Base-by-base conservation (phyloP, 2,329 filamentous ascomycete species). In the Trichophyton simii region DNA sequence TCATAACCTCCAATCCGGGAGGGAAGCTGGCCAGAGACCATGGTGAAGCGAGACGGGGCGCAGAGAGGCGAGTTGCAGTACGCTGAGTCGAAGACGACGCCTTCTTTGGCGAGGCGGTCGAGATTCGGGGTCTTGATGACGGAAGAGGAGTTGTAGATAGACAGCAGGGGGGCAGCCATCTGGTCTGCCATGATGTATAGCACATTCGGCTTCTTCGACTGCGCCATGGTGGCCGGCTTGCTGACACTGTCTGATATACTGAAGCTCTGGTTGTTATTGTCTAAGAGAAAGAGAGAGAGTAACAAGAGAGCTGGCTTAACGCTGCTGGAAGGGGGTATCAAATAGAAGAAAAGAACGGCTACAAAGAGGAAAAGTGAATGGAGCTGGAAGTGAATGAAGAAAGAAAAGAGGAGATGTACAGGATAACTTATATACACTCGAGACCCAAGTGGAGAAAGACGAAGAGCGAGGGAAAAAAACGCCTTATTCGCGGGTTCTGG, bases 131-230 rank as follows among this genome's bases (percentile, higher is more conserved):
- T 96, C 76, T 91, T 89, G 80, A 96, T 96, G 72, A 89, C 87
- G 1, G 91, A 95, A 59, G 87, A 80, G 54, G 86, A 82, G 74
- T 96, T 91, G 79, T 96, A 91, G 79, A 96, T 92, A 78, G 91
- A 92, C 67, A 96, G 83, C 67, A 91, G 82, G 18, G 91, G 91
- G 31, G 91, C 91, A 18, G 91, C 88, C 73, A 96, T 84, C 78
- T 96, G 91, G 76, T 96, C 91, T 60, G 91, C 91, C 91, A 96
- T 96, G 77, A 96, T 95, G 79, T 94, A 96, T 55, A 91, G 80
- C 67, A 92, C 88, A 75, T 91, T 91, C 64, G 87, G 87, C 72
- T 81, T 81, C 67, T 78, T 78, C 63, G 71, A 50, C 20, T 52
- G 44, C 22, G 57, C 46, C 65, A 66, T 66, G 20, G 34, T 60